Evolutionary conservation across 179 eudicot species (phyloP), one percentile per base, ranked within the genome.

Genomic region (Beta macrorhiza): DNA sequence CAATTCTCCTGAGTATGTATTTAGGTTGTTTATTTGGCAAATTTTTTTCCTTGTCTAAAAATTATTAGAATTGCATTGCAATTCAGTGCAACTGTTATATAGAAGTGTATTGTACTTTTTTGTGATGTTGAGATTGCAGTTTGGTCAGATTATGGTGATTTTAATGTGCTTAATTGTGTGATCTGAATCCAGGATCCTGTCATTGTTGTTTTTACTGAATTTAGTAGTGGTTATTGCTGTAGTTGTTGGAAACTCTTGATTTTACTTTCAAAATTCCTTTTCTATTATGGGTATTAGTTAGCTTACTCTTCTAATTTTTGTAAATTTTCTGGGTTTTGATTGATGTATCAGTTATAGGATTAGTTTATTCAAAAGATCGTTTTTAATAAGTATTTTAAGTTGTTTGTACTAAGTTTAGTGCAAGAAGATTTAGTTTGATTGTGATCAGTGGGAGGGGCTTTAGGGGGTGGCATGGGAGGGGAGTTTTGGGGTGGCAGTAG

Each of bases 351-450:
- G 67, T 71, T 56, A 14, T 0, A 45, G 14, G 63, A 68, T 51
- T 79, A 49, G 57, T 69, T 80, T 83, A 75, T 73, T 79, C 56
- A 51, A 44, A 3, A 59, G 57, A 19, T 58, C 12, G 49, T 20
- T 15, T 25, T 7, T 45, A 10, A 49, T 16, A 49, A 59, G 6
- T 1, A 19, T 69, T 52, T 45, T 55, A 74, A 19, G 16, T 69
- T 29, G 22, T 2, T 52, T 82, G 52, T 82, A 72, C 29, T 55
- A 45, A 25, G 47, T 29, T 82, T 32, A 37, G 1, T 19, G 76
- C 32, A 20, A 58, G 52, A 75, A 44, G 9, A 51, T 32, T 68
- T 5, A 71, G 52, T 62, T 71, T 32, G 22, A 22, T 56, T 25
- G 15, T 72, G 68, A 72, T 19, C 44, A 58, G 22, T 72, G 79